Evolutionary conservation across 2,329 filamentous ascomycete species (phyloP), one percentile per base, ranked within the genome.

Genomic region (Tolypocladium album): DNA sequence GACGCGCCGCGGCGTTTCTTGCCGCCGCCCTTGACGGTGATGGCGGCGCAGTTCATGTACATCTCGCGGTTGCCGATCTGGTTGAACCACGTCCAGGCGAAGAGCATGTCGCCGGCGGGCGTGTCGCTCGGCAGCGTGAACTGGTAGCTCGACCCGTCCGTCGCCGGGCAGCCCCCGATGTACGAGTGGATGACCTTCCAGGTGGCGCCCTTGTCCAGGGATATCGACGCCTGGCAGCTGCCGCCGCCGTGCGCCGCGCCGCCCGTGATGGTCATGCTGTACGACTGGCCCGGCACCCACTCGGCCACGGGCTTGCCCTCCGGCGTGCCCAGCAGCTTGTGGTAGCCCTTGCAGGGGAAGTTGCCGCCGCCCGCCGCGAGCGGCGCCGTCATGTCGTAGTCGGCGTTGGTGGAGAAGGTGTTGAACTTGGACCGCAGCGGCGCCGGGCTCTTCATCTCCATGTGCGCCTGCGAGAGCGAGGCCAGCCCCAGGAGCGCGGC

Each of bases 31-130:
- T 71, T 73, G 69, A 92, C 85, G 63, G 82, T 84, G 66, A 92
- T 82, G 58, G 82, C 79, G 9, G 89, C 89, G 69, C 90, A 94
- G 75, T 91, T 90, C 87, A 91, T 91, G 81, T 94, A 94, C 83
- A 89, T 89, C 72, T 93, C 89, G 56, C 89, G 82, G 75, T 92
- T 92, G 34, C 89, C 89, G 47, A 88, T 74, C 64, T 85, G 77
- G 78, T 91, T 91, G 76, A 89, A 87, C 87, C 87, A 90, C 34
- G 84, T 85, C 90, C 90, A 93, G 43, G 85, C 84, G 57, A 92
- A 82, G 53, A 92, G 71, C 60, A 84, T 87, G 40, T 86, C 82
- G 73, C 73, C 77, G 62, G 73, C 68, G n/a, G 84, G 83, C 1
- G 84, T 83, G 64, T 87, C 84, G 2, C 74, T 72, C 11, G 89